Evolutionary conservation across 1,284 basidiomycete species (phyloP).

Genomic region (Meira miltonrushii): DNA sequence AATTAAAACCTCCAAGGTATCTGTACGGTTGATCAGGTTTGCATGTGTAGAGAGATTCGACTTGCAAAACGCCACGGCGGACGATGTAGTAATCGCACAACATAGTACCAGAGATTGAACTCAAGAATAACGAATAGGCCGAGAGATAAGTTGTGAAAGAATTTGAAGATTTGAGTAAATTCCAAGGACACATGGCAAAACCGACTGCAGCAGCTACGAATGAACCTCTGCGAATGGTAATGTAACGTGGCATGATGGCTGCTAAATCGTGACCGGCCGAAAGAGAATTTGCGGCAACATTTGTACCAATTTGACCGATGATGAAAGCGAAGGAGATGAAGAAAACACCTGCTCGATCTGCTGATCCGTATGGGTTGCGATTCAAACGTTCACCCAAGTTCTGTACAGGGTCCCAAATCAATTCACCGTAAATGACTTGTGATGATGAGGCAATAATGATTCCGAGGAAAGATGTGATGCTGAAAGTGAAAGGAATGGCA

Average conservation of each 20-base stretch:
- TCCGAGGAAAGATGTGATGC: conserved; percentile 71
- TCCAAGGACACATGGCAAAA: conserved; percentile 71
- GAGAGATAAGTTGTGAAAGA: conserved; percentile 77
- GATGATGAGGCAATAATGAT: conserved; percentile 76
- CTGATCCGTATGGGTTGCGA: conserved; percentile 60
- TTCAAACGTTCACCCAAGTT: conserved; percentile 67
- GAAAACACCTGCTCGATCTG: conserved; percentile 54
- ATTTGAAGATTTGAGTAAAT: conserved; percentile 69
- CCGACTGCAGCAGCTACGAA: conserved; percentile 72
- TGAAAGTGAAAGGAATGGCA: conserved; percentile 69
- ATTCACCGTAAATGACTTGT: conserved; percentile 69
- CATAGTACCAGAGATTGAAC: conserved; percentile 53
- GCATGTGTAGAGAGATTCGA: conserved; percentile 62
- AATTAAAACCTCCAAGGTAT: conserved; percentile 65
- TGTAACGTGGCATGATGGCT: conserved; percentile 67
- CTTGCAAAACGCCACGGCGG: conserved; percentile 66
- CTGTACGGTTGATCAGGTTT: conserved; percentile 64
- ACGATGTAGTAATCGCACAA: conserved; percentile 68
- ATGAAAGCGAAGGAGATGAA: conserved; percentile 67
- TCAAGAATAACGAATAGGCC: conserved; percentile 59
- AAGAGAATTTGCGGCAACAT: conserved; percentile 75
- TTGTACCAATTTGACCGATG: conserved; percentile 62
- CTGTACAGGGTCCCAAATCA: conserved; percentile 74
- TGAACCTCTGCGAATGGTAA: conserved; percentile 78
- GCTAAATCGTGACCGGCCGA: conserved; percentile 80